Base-by-base conservation (phyloP, 768 basidiomycete species). In the Mycena crocata region DNA sequence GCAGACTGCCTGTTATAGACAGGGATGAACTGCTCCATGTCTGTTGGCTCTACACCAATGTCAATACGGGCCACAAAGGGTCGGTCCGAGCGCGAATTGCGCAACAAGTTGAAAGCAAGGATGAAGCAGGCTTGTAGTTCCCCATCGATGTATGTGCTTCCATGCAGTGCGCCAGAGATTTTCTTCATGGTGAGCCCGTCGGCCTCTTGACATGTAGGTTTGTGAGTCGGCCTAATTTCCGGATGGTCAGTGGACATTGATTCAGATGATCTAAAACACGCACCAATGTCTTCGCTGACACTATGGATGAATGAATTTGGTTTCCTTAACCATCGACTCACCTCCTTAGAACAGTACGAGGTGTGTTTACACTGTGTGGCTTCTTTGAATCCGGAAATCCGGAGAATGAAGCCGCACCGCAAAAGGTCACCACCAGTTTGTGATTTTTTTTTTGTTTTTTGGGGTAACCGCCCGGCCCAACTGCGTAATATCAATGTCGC, bases 271-370 rank as follows among this genome's bases (percentile, higher is more conserved):
- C n/a, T n/a, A n/a, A n/a, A n/a, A n/a, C n/a, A n/a, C n/a, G n/a
- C n/a, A 65, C 64, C 64, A 65, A 54, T 65, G 42, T 21, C 57
- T 57, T 44, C 59, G 58, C 64, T 65, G 64, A n/a, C 64, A 65
- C 64, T 65, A 52, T 52, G 30, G 26, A 50, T 37, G 13, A 40
- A 52, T 58, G 24, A 17, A 24, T 34, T 39, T n/a, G 39, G 10
- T 57, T 35, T n/a, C n/a, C n/a, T 56, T n/a, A 52, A 52, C 40
- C 32, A 44, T 19, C 23, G 57, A 65, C 64, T 65, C 56, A 58
- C 64, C 56, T 65, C 64, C 57, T 54, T 65, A 24, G 57, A 65
- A 39, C 62, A 64, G 48, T 64, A 64, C 35, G 55, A 64, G 55
- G 55, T 56, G 28, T 57, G 62, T 57, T 64, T 64, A 19, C 62